Percentiles rank a stretch among this genome's conserved stretches.
These are phyloP conservation scores for Artemisia annua DNA, from an alignment of 129 eudicot species.

Conservation along the genomic window DNA sequence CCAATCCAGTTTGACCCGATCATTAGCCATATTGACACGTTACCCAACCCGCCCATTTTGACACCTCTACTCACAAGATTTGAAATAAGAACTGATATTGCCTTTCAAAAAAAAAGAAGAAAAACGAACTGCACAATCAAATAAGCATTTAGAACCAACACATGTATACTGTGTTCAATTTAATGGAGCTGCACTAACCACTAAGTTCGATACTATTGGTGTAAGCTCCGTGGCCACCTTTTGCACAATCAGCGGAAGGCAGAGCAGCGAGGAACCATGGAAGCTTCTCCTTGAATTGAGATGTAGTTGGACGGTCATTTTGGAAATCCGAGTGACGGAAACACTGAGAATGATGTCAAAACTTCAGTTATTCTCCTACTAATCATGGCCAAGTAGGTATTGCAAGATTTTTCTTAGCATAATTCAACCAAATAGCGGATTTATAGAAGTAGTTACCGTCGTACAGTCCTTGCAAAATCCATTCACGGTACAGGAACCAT, in stretches of 20 bases:
- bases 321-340: slow-evolving; percentile 87
- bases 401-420: slow-evolving; percentile 9
- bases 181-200: slow-evolving; percentile 43
- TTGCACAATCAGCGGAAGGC: slow-evolving; percentile 97
- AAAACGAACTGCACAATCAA: background rate
- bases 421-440: slow-evolving; percentile 14
- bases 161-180: background rate
- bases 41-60: slow-evolving; percentile 11
- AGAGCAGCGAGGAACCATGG: slow-evolving; percentile 93
- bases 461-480: slow-evolving; percentile 87
- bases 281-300: slow-evolving; percentile 86
- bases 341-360: slow-evolving; percentile 58
- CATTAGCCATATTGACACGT: too few species aligned
- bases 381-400: slow-evolving; percentile 17
- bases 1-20: background rate
- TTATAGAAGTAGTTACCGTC: slow-evolving; percentile 58
- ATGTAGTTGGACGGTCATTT: slow-evolving; percentile 81
- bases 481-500: slow-evolving; percentile 55
- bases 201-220: slow-evolving; percentile 72
- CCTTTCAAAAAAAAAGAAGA: too few species aligned
- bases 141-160: slow-evolving; percentile 2
- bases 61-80: slow-evolving; percentile 2
- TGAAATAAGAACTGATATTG: too few species aligned
- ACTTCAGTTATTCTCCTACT: slow-evolving; percentile 23
- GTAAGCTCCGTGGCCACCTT: slow-evolving; percentile 99